Evolutionary conservation across 441 rosid genomes (phyloP), one percentile per base, ranked within the genome.

Genomic region (Dalechampia spathulata): DNA sequence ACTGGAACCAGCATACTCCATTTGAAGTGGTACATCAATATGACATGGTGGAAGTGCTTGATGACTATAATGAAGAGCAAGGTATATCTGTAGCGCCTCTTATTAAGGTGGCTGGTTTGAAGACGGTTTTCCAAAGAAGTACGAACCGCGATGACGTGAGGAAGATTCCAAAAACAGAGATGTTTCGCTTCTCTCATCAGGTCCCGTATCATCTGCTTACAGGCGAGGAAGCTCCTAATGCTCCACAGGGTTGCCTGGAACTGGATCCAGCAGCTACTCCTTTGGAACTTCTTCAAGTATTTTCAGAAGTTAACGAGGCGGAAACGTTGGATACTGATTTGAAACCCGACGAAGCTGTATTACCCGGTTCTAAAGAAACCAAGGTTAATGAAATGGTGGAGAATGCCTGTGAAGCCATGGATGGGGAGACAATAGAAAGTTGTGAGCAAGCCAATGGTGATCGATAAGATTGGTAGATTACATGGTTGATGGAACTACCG

Each of bases 211-310:
- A 64, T 67, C 45, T 83, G 68, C 96, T 94, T 32, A 83, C 87
- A 0, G 96, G 96, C 19, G 65, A 75, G 52, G 98, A 94, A 76
- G 95, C 82, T 57, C 72, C 48, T 0, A 74, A 83, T 28, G 86
- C 84, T 54, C 88, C 83, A 6, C 61, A 44, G 37, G 99, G 96
- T 53, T 83, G 67, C 61, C 63, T 79, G 64, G 99, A 94, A 52
- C 75, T 90, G 43, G 99, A 94, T 74, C 96, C 98, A 0, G 97
- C 99, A n/a, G 99, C 99, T 44, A 80, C 81, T 22, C 88, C 95
- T 1, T 43, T 72, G 52, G 99, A 84, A 15, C 81, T 87, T 19
- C 80, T 75, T 52, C 73, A 66, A 49, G 74, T 73, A 21, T 55
- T 58, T 19, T 20, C 30, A 30, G 83, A 78, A 67, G 72, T 58